Evolutionary conservation across 2,329 filamentous ascomycete species (phyloP).

Genomic region (Nemania bipapillata): DNA sequence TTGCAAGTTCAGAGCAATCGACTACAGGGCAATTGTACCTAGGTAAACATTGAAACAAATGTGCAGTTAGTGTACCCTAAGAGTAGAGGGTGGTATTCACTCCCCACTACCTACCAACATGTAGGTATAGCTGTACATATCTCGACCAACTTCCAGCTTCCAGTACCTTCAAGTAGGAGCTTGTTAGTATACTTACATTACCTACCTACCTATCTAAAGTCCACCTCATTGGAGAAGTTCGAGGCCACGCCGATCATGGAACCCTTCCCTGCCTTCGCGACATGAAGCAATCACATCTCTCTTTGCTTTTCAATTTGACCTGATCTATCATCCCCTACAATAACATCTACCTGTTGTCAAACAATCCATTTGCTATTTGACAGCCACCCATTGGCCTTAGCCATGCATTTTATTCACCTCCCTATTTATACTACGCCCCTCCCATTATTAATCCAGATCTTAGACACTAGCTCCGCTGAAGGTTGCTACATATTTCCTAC

Average conservation of each 20-base stretch:
- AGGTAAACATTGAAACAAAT: too few species aligned
- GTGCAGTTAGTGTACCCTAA: too few species aligned
- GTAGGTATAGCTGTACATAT: too few species aligned
- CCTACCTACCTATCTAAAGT: neutral
- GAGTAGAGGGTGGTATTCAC: too few species aligned
- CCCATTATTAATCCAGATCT: slow-evolving; percentile 6
- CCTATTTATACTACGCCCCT: too few species aligned
- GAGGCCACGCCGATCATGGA: slow-evolving; percentile 23
- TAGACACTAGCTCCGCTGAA: neutral
- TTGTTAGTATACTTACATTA: neutral
- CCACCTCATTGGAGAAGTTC: slow-evolving; percentile 22
- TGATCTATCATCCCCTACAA: slow-evolving; percentile 24
- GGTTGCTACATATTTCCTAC: neutral
- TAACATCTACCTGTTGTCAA: slow-evolving; percentile 2
- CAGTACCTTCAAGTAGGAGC: neutral
- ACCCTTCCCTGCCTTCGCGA: slow-evolving; percentile 26
- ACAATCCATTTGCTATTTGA: slow-evolving; percentile 10
- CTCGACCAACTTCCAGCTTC: too few species aligned
- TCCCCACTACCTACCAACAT: too few species aligned
- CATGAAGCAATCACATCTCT: slow-evolving; percentile 24
- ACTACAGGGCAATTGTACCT: too few species aligned
- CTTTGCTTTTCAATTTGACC: slow-evolving; percentile 23
- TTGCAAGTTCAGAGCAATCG: too few species aligned
- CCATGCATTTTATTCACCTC: neutral
- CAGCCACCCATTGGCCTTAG: neutral